Evolutionary conservation across 2,329 filamentous ascomycete species (phyloP).

Genomic region (Talaromyces sp.): DNA sequence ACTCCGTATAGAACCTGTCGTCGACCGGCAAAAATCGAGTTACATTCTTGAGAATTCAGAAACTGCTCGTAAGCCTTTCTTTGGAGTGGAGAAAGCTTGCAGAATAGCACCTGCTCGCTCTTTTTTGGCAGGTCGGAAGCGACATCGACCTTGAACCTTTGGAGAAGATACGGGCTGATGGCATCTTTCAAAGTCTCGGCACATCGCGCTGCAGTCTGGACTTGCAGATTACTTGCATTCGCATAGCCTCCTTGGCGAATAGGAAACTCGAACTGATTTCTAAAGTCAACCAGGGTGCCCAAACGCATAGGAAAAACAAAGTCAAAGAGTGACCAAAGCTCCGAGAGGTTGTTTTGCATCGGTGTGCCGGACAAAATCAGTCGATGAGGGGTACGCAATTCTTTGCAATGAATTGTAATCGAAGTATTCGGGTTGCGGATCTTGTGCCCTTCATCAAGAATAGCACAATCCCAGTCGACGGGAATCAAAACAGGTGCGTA

Average conservation of each 20-base stretch:
- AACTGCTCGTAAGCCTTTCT: slow-evolving; percentile 77
- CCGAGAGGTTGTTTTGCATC: slow-evolving; percentile 93
- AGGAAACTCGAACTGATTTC: slow-evolving; percentile 87
- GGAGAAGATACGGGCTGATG: slow-evolving; percentile 88
- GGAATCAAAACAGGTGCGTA: slow-evolving; percentile 80
- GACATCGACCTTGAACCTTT: slow-evolving; percentile 90
- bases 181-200: slow-evolving; percentile 91
- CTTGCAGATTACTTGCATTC: slow-evolving; percentile 88
- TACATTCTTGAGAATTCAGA: slow-evolving; percentile 77
- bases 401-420: slow-evolving; percentile 93
- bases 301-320: slow-evolving; percentile 96
- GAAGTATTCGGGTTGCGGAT: slow-evolving; percentile 95
- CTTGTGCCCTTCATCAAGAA: slow-evolving; percentile 96
- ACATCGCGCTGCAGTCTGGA: slow-evolving; percentile 90
- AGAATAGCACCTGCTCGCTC: slow-evolving; percentile 93
- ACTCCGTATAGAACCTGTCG: slow-evolving; percentile 84
- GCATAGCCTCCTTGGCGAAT: slow-evolving; percentile 93
- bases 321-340: slow-evolving; percentile 96
- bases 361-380: slow-evolving; percentile 94
- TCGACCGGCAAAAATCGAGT: slow-evolving; percentile 70
- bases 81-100: slow-evolving; percentile 80
- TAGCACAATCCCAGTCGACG: slow-evolving; percentile 86
- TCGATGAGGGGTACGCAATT: slow-evolving; percentile 82
- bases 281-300: slow-evolving; percentile 86
- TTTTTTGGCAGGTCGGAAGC: slow-evolving; percentile 92